These are phyloP conservation scores for Elymus sibiricus DNA, from an alignment of 176 grass and related monocot genomes.

Conservation along the genomic window DNA sequence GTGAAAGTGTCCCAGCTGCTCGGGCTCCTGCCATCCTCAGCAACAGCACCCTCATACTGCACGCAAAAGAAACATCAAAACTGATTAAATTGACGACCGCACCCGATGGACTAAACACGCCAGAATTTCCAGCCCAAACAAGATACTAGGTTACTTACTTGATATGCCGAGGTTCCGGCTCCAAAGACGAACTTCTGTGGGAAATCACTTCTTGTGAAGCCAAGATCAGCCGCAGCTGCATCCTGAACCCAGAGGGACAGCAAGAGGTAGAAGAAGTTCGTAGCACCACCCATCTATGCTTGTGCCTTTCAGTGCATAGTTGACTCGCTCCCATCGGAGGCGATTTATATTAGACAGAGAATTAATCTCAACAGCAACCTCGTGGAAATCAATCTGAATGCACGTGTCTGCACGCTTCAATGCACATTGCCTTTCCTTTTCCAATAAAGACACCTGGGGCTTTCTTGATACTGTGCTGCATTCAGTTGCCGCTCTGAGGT, in stretches of 20 bases:
- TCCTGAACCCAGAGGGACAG: neutral
- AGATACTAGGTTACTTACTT: neutral
- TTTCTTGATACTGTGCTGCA: too few species aligned
- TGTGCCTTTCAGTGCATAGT: neutral
- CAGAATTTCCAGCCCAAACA: neutral
- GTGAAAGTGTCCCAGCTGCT: slow-evolving; percentile 41
- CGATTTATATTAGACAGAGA: neutral
- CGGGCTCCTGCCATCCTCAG: slow-evolving; percentile 43
- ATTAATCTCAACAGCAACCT: neutral
- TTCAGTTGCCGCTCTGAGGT: too few species aligned
- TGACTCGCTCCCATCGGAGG: neutral
- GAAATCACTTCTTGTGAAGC: slow-evolving; percentile 41
- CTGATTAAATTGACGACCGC: neutral
- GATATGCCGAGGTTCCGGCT: slow-evolving; percentile 36
- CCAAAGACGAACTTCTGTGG: slow-evolving; percentile 43
- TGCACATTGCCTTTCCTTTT: too few species aligned
- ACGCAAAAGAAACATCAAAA: neutral
- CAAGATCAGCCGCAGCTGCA: neutral
- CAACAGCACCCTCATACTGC: slow-evolving; percentile 43
- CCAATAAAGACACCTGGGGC: too few species aligned
- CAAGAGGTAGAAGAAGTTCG: neutral
- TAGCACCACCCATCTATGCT: neutral
- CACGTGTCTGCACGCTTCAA: too few species aligned
- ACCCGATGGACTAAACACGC: neutral
- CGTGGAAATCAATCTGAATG: neutral